Evolutionary conservation across 345 rosid genomes (phyloP), one percentile per base, ranked within the genome.

Genomic region (Euphorbia pulcherrima): DNA sequence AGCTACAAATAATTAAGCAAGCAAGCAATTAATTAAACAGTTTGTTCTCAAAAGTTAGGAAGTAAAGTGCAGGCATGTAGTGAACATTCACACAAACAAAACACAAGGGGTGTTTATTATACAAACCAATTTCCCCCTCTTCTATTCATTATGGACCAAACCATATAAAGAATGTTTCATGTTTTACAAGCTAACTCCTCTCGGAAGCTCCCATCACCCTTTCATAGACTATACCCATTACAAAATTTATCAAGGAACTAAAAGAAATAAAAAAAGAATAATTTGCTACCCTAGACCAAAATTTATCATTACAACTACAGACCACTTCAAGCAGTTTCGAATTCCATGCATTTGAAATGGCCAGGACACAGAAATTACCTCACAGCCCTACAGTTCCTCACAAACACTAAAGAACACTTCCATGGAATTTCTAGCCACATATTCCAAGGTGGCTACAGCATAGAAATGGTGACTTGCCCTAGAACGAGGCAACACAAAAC

Each of bases 241-340:
- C 76, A 74, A 56, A 68, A 68, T 63, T 18, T 24, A 37, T 18
- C 37, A 2, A 13, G 13, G 41, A 30, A 8, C 4, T 30, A 3
- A n/a, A n/a, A n/a, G n/a, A n/a, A n/a, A n/a, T n/a, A 18, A 57
- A 24, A 12, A 57, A 72, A 39, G 62, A 66, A 73, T 60, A n/a
- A 61, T 60, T 56, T 52, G 27, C 71, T 53, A 60, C 44, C 41
- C 53, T 12, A 52, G 5, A 40, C 46, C 54, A 60, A 73, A 67
- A 73, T 40, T 27, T 73, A 66, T 61, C 67, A 73, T 67, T 67
- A 60, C 76, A 73, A 8, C 62, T 30, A 40, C 35, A 46, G 29
- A 21, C 66, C 24, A 61, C 23, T 54, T 68, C 37, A 52, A 50
- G 60, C 14, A 46, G n/a, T 72, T 50, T 44, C 50, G 17, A 44